Base-by-base conservation (phyloP, 495 filamentous ascomycete species). In the Lichina pygmaea region DNA sequence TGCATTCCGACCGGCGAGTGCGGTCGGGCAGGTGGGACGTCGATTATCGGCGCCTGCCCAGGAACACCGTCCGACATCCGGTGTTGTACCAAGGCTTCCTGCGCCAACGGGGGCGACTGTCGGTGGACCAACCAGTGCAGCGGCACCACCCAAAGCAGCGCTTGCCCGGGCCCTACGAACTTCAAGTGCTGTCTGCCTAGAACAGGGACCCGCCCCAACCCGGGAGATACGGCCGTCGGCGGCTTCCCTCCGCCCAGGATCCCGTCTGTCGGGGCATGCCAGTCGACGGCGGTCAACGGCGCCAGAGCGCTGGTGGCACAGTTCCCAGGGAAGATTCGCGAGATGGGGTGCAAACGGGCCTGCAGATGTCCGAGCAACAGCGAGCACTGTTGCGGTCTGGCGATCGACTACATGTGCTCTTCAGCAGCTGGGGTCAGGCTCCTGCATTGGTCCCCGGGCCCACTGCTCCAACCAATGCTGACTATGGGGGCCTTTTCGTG, bases 301-400 rank as follows among this genome's bases (percentile, higher is more conserved):
- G 60, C 63, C 8, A 46, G 55, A 45, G 53, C 44, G 17, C 51
- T 62, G 11, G 60, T 66, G 5, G 52, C 48, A 10, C 53, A 50
- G 11, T 62, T 51, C 30, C 62, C 63, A 0, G 56, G 62, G 0
- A 43, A 50, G 36, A 51, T 66, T 0, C 44, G 58, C 32, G 37
- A 62, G 52, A 60, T 62, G 39, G 52, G 57, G 10, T 53, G 51
- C 24, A 24, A 24, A 24, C 24, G 24, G 2, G 24, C 1, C 24
- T 62, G 59, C 37, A 42, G 50, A 0, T 60, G 57, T 41, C 50
- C 52, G 0, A 54, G 52, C 0, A 48, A 49, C 3, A 56, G 54
- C 32, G 63, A 64, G 34, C 63, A 65, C 46, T 63, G 62, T 43
- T 55, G 52, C 30, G 63, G 63, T 3, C 54, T 56, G 45, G 63